These are phyloP conservation scores for Ceratobasidium sp. DNA, from an alignment of 1,284 basidiomycete genomes.

Conservation along the genomic window DNA sequence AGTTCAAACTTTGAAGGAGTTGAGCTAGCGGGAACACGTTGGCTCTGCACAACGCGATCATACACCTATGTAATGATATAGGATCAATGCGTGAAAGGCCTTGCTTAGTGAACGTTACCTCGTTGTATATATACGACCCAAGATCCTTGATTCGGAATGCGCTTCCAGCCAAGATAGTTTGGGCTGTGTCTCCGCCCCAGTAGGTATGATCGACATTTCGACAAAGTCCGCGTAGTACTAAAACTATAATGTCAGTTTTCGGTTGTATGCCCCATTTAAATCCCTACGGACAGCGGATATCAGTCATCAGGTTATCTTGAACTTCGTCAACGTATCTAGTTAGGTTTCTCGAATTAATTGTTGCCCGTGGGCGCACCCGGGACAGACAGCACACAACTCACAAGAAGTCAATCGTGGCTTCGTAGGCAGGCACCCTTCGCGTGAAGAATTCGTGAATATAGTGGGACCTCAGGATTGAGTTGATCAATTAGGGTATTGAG, in stretches of 20 bases:
- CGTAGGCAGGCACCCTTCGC: background rate
- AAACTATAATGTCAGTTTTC: background rate
- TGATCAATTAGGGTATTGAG: too few species aligned
- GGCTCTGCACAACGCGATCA: background rate
- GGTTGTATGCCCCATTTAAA: background rate
- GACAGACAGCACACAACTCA: background rate
- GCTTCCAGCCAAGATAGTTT: slow-evolving; percentile 74
- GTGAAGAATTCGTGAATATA: background rate
- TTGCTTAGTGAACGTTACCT: background rate
- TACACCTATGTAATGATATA: too few species aligned
- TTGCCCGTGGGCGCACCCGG: background rate
- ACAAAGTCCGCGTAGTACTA: slow-evolving; percentile 68
- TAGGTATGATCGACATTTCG: slow-evolving; percentile 69
- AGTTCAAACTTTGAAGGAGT: slow-evolving; percentile 44
- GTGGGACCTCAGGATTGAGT: background rate
- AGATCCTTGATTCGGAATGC: slow-evolving; percentile 74
- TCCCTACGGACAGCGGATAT: slow-evolving; percentile 24
- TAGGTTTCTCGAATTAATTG: background rate
- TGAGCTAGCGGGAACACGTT: background rate
- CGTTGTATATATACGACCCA: slow-evolving; percentile 63
- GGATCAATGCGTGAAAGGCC: too few species aligned
- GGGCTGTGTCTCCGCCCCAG: slow-evolving; percentile 81
- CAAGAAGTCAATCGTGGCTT: background rate
- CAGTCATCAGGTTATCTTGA: slow-evolving; percentile 7
- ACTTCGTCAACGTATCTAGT: slow-evolving; percentile 21